phyloP scores from a whole-genome alignment of 2,329 filamentous ascomycete genomes.

The Periglandula ipomoeae region DNA sequence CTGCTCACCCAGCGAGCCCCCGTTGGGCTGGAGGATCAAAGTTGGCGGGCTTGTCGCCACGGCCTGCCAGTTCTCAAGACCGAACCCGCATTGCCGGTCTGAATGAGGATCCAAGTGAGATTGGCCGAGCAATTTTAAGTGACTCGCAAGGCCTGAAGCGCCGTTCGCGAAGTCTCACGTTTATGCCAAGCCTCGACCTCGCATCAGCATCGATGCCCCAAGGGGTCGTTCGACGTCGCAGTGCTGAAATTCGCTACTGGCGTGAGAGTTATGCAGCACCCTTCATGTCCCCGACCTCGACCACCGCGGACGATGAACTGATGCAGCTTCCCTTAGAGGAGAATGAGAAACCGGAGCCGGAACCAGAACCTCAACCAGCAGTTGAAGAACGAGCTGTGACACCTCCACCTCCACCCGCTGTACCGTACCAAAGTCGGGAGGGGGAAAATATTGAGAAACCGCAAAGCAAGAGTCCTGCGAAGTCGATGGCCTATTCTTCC shows the following conservation, averaged over 20 bases:
- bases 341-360: slow-evolving; percentile 8
- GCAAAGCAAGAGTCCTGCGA: not conserved
- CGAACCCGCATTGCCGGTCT: slow-evolving; percentile 30
- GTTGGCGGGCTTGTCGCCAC: slow-evolving; percentile 47
- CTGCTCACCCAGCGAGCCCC: slow-evolving; percentile 16
- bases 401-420: not conserved
- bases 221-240: slow-evolving; percentile 38
- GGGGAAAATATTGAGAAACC: not conserved
- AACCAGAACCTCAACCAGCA: slow-evolving; percentile 18
- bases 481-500: not conserved
- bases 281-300: slow-evolving; percentile 42
- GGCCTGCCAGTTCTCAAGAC: slow-evolving; percentile 51
- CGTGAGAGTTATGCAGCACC: slow-evolving; percentile 48
- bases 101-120: slow-evolving; percentile 40
- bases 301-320: slow-evolving; percentile 27
- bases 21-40: slow-evolving; percentile 27
- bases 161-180: slow-evolving; percentile 51
- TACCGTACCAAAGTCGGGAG: not conserved
- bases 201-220: slow-evolving; percentile 10
- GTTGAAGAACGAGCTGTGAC: not conserved
- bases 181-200: slow-evolving; percentile 34
- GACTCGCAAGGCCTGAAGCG: slow-evolving; percentile 40
- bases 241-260: slow-evolving; percentile 57
- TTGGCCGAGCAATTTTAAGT: slow-evolving; percentile 54
- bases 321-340: slow-evolving; percentile 20